phyloP scores from a whole-genome alignment of 2,329 filamentous ascomycete genomes.

The Fusarium nygamai region DNA sequence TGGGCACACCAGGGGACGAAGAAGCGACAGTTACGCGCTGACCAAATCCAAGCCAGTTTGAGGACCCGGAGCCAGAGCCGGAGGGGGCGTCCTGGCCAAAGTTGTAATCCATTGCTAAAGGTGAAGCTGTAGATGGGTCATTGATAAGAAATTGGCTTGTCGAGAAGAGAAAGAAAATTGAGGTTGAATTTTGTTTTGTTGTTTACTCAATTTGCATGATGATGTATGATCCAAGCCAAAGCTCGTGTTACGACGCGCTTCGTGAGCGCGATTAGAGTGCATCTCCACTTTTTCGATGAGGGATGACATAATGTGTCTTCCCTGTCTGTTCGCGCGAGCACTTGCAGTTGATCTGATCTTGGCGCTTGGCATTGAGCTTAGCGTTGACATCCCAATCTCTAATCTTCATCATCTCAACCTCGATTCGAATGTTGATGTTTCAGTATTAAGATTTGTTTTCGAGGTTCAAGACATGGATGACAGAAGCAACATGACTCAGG shows the following conservation, averaged over 20 bases:
- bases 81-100: conserved; percentile 23
- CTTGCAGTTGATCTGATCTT: conserved; percentile 25
- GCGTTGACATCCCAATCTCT: neutral
- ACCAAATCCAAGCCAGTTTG: conserved; percentile 32
- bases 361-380: conserved; percentile 20
- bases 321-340: conserved; percentile 1
- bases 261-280: neutral
- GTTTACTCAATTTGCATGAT: conserved; percentile 19
- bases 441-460: neutral
- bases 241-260: conserved; percentile 10
- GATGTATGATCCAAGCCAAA: neutral
- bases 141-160: neutral
- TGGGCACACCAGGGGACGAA: conserved; percentile 31
- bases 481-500: neutral
- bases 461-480: neutral
- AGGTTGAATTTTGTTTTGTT: conserved; percentile 17
- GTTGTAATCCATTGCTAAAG: conserved; percentile 32
- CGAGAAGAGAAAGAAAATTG: neutral
- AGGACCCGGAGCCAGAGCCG: conserved; percentile 25
- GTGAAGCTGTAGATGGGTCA: neutral
- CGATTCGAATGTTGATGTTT: neutral
- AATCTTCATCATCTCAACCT: neutral
- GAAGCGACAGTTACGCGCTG: conserved; percentile 25
- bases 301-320: conserved; percentile 9
- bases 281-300: neutral